phyloP scores from a whole-genome alignment of 345 rosid genomes.

The Eucalyptus pumila region DNA sequence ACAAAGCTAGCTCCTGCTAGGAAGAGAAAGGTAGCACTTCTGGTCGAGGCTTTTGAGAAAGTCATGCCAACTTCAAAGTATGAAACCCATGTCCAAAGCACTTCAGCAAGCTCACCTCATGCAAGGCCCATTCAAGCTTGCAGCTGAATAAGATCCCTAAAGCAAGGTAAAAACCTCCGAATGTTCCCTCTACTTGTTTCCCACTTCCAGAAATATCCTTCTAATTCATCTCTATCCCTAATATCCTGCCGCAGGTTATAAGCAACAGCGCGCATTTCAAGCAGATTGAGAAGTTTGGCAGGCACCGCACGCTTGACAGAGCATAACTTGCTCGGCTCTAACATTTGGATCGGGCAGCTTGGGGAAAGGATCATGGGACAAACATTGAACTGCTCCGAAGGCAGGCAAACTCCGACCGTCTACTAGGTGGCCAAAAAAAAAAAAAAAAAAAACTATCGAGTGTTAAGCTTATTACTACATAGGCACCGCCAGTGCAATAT shows the following conservation, averaged over 20 bases:
- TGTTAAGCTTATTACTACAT: background rate
- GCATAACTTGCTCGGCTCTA: background rate
- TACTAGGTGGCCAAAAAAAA: background rate
- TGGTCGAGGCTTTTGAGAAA: slow-evolving; percentile 88
- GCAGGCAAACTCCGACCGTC: background rate
- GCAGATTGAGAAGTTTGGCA: background rate
- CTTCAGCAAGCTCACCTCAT: slow-evolving; percentile 26
- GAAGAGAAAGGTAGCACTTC: slow-evolving; percentile 81
- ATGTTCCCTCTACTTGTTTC: background rate
- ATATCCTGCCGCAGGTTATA: background rate
- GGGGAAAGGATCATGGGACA: background rate
- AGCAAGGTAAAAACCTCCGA: background rate
- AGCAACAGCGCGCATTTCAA: background rate
- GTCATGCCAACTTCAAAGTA: slow-evolving; percentile 43
- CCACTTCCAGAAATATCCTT: background rate
- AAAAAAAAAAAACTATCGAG: background rate
- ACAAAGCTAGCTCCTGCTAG: slow-evolving; percentile 67
- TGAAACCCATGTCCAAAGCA: slow-evolving; percentile 14
- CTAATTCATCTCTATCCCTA: background rate
- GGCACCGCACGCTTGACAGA: background rate
- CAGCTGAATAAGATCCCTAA: background rate
- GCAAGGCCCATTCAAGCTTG: slow-evolving; percentile 57
- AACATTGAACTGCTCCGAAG: background rate
- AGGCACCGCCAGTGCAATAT: background rate
- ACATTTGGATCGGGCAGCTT: background rate